A percentile compares a stretch with the other conserved stretches of the same genome.
These are phyloP conservation scores for Penicillium flavigenum DNA, from an alignment of 495 filamentous ascomycete species.

Conservation along the genomic window DNA sequence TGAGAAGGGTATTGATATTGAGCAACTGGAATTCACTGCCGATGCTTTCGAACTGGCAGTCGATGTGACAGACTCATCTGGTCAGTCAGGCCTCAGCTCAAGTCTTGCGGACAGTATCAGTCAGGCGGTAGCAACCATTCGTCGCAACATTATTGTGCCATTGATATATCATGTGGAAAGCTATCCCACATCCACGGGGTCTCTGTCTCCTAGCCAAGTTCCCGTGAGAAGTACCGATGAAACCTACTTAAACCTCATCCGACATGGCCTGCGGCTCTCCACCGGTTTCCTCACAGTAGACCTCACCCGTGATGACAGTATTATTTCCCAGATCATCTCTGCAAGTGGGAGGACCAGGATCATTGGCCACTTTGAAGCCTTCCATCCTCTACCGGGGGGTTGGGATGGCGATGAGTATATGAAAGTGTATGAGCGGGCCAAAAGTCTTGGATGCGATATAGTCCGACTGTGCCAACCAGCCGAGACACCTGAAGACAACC, in stretches of 20 bases:
- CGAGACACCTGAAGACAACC: conserved; percentile 40
- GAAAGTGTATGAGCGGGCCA: conserved; percentile 43
- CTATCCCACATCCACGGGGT: conserved; percentile 23
- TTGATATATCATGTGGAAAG: conserved; percentile 49
- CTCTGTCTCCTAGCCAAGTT: conserved; percentile 22
- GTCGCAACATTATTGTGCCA: conserved; percentile 62
- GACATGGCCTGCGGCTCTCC: conserved; percentile 66
- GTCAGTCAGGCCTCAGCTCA: conserved; percentile 36
- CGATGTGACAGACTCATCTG: conserved; percentile 43
- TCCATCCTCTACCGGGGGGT: conserved; percentile 45
- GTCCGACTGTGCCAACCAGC: conserved; percentile 49
- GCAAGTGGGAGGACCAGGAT: conserved; percentile 62
- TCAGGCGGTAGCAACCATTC: conserved; percentile 56
- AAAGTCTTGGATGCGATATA: conserved; percentile 48
- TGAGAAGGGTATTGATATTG: conserved; percentile 56
- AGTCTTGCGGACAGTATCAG: conserved; percentile 49
- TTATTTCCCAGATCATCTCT: conserved; percentile 54
- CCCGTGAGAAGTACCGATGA: conserved; percentile 32
- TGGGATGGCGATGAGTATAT: conserved; percentile 41
- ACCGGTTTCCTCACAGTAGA: conserved; percentile 71
- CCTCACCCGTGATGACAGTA: conserved; percentile 53
- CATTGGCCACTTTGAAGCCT: conserved; percentile 60
- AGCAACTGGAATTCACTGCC: conserved; percentile 61
- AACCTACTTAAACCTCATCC: conserved; percentile 60
- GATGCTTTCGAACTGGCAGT: conserved; percentile 70